These are phyloP conservation scores for Erodium texanum DNA, from an alignment of 441 rosid species.

Conservation along the genomic window DNA sequence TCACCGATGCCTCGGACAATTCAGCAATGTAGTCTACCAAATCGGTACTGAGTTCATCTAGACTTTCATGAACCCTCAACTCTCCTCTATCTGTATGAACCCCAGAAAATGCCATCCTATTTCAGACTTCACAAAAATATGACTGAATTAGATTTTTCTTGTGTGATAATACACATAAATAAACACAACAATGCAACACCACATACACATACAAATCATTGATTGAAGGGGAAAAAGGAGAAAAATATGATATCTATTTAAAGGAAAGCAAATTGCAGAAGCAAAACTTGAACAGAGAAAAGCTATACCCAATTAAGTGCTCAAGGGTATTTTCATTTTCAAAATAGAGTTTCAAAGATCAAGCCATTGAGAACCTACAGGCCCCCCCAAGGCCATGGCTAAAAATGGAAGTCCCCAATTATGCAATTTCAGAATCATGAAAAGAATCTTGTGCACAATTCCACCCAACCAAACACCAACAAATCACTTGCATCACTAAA, in stretches of 20 bases:
- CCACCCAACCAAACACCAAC: background rate
- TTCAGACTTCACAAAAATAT: background rate
- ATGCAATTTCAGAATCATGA: background rate
- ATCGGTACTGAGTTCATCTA: slow-evolving; percentile 61
- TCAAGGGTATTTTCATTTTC: background rate
- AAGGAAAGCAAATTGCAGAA: background rate
- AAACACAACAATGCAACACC: too few relatives aligned
- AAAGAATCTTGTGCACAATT: background rate
- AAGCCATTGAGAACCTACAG: background rate
- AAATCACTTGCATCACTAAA: slow-evolving; percentile 15
- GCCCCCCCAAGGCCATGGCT: too few relatives aligned
- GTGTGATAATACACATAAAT: too few relatives aligned
- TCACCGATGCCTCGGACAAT: slow-evolving; percentile 70
- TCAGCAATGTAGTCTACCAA: slow-evolving; percentile 80
- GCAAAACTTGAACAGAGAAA: background rate
- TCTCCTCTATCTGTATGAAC: slow-evolving; percentile 50
- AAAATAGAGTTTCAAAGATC: background rate
- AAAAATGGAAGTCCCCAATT: background rate
- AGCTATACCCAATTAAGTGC: background rate
- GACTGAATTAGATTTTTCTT: too few relatives aligned
- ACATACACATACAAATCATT: slow-evolving; percentile 1
- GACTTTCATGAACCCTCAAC: slow-evolving; percentile 63
- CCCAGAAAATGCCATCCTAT: slow-evolving; percentile 50
- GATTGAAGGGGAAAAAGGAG: background rate
- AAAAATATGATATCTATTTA: background rate